These are phyloP conservation scores for Adansonia digitata DNA, from an alignment of 345 rosid genomes.

Conservation along the genomic window DNA sequence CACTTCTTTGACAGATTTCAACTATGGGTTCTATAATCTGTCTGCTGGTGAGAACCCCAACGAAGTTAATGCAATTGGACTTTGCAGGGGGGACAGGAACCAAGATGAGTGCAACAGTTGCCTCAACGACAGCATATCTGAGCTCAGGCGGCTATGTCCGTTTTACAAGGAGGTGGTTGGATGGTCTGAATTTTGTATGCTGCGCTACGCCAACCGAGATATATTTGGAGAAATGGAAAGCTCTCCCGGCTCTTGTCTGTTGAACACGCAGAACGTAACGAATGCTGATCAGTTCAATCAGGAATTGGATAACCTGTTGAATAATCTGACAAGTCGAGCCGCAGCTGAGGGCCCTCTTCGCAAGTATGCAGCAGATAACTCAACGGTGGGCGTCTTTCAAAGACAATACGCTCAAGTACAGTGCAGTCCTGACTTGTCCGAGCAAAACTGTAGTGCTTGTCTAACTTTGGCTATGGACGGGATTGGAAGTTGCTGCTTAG, in stretches of 20 bases:
- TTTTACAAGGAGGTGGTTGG: slow-evolving; percentile 26
- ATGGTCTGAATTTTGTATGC: slow-evolving; percentile 39
- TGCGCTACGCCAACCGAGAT: slow-evolving; percentile 40
- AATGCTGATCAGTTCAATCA: slow-evolving; percentile 23
- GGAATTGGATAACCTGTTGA: slow-evolving; percentile 17
- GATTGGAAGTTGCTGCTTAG: slow-evolving; percentile 27
- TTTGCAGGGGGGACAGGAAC: slow-evolving; percentile 39
- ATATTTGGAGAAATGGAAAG: slow-evolving; percentile 22
- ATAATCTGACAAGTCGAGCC: slow-evolving; percentile 3
- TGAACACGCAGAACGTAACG: slow-evolving; percentile 12
- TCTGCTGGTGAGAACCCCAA: slow-evolving; percentile 7
- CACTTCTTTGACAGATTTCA: slow-evolving; percentile 9
- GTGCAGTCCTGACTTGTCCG: slow-evolving; percentile 52
- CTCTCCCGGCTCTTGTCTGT: slow-evolving; percentile 10
- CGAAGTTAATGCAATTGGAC: slow-evolving; percentile 32
- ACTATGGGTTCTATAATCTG: slow-evolving; percentile 23
- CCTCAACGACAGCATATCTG: slow-evolving; percentile 14
- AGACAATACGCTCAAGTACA: slow-evolving; percentile 30
- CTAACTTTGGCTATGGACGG: slow-evolving; percentile 9
- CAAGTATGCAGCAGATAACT: slow-evolving; percentile 7
- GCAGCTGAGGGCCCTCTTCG: slow-evolving; percentile 1
- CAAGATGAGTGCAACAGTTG: slow-evolving; percentile 30
- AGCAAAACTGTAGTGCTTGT: slow-evolving; percentile 36
- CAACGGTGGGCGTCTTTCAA: slow-evolving; percentile 3
- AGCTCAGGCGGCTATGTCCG: slow-evolving; percentile 29